These are phyloP conservation scores for Pseudogymnoascus sp. DNA, from an alignment of 2,329 filamentous ascomycete species.

Conservation along the genomic window DNA sequence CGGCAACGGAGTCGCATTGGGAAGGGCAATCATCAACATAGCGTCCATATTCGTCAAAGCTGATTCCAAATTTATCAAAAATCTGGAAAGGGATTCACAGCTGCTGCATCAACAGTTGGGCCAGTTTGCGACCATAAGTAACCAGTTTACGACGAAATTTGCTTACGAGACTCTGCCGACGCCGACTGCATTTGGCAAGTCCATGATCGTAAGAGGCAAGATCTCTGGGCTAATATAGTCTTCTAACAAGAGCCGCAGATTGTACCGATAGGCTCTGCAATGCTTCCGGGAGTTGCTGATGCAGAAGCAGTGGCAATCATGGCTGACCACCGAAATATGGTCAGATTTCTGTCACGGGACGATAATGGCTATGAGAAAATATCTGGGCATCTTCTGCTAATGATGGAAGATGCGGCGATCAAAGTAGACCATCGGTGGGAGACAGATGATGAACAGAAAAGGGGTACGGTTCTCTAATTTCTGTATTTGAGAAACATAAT, in stretches of 20 bases:
- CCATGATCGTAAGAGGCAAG: conserved; percentile 18
- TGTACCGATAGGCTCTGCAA: conserved; percentile 30
- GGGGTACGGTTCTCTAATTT: background rate
- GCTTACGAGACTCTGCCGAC: conserved; percentile 26
- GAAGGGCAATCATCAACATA: conserved; percentile 18
- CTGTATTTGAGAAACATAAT: background rate
- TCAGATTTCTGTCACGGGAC: conserved; percentile 23
- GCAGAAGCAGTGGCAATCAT: conserved; percentile 29
- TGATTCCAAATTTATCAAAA: conserved; percentile 26
- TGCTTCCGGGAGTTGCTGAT: conserved; percentile 29
- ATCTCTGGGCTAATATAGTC: background rate
- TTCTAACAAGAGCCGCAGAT: background rate
- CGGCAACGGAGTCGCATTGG: conserved; percentile 25
- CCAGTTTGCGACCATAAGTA: conserved; percentile 30
- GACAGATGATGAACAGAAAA: background rate
- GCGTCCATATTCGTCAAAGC: conserved; percentile 30
- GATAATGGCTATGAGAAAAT: conserved; percentile 19
- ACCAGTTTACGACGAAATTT: conserved; percentile 30
- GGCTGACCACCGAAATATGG: conserved; percentile 30
- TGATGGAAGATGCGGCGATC: conserved; percentile 15
- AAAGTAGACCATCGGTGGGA: conserved; percentile 15
- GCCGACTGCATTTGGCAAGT: conserved; percentile 11
- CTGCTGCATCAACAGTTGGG: conserved; percentile 31
- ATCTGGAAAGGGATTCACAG: conserved; percentile 31
- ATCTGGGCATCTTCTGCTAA: conserved; percentile 14